phyloP scores from a whole-genome alignment of 257 asterid species.

The Voacanga thouarsii region DNA sequence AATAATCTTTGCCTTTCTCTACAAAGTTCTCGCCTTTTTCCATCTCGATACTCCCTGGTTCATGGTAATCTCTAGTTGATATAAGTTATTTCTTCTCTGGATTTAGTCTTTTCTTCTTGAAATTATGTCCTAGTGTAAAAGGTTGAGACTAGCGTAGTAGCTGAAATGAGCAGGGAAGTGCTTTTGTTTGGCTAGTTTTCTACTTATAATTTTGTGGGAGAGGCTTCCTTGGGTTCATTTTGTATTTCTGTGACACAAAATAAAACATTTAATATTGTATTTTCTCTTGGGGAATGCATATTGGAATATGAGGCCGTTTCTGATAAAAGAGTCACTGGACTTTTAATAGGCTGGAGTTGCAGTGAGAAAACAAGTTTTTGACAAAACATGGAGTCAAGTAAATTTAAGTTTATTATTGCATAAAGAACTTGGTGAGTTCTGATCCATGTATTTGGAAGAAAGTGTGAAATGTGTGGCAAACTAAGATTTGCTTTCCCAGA shows the following conservation, averaged over 20 bases:
- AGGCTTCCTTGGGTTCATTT: neutral
- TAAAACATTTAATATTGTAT: no score
- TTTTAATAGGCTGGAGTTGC: neutral
- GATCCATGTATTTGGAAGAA: no score
- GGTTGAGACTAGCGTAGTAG: neutral
- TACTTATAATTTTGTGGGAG: neutral
- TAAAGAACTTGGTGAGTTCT: no score
- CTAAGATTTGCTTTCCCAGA: no score
- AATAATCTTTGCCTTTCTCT: slow-evolving; percentile 67
- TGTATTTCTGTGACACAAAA: neutral
- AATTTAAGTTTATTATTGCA: neutral
- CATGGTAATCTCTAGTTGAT: slow-evolving; percentile 54
- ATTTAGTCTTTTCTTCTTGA: neutral
- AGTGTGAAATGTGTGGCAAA: no score
- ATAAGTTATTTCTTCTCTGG: slow-evolving; percentile 4
- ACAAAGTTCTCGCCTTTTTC: slow-evolving; percentile 66
- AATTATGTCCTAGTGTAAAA: neutral
- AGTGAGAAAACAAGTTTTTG: neutral
- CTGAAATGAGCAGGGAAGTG: neutral
- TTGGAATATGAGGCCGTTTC: neutral
- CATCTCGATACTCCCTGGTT: slow-evolving; percentile 74
- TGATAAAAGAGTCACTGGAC: neutral
- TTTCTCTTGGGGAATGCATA: neutral
- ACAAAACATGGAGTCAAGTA: neutral
- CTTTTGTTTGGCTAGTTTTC: neutral